Evolutionary conservation across 1,139 yeast species (phyloP), one percentile per base, ranked within the genome.

Genomic region (Scheffersomyces stambukii): DNA sequence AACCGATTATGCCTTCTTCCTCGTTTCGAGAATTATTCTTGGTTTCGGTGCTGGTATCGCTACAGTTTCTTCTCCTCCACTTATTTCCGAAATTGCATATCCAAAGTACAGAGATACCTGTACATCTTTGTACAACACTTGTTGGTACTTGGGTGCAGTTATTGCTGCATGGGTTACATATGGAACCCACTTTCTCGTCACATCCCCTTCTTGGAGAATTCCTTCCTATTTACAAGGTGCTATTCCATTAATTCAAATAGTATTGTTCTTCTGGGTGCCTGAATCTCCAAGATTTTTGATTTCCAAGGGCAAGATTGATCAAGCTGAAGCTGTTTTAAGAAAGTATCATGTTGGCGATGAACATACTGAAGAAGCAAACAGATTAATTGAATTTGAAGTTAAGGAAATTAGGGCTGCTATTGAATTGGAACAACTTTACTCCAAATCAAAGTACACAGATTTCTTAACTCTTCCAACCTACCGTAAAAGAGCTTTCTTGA

Each of bases 111-210:
- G 81, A 47, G 64, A 64, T 12, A 54, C 57, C 14, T 45, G 59
- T 19, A 70, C 78, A 16, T 55, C 71, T 15, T 49, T 61, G 27
- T 74, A 64, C 46, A 71, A 69, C 54, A 68, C 27, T 43, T 77
- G 48, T 52, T 70, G 73, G 70, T 60, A 50, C 64, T 42, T 72
- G 26, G 81, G 81, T 23, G 71, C 79, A 7, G 49, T 70, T 21
- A 42, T 75, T 27, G 79, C 80, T 6, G 72, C 81, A 2, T 64
- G 76, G 70, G 60, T 68, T 20, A 62, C 75, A 3, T 70, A 59
- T 37, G 77, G 77, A 28, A 61, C 75, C 10, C 55, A 62, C 33
- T 45, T 48, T 10, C 39, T 63, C 9, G 28, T 40, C 17, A 27
- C 31, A 18, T 50, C 57, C 37, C 45, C 43, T 32, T 47, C 64